A percentile compares a stretch with the other conserved stretches of the same genome.
Evolutionary conservation across 2,329 filamentous ascomycete species (phyloP).

Genomic region (Ceratocystis harringtonii): DNA sequence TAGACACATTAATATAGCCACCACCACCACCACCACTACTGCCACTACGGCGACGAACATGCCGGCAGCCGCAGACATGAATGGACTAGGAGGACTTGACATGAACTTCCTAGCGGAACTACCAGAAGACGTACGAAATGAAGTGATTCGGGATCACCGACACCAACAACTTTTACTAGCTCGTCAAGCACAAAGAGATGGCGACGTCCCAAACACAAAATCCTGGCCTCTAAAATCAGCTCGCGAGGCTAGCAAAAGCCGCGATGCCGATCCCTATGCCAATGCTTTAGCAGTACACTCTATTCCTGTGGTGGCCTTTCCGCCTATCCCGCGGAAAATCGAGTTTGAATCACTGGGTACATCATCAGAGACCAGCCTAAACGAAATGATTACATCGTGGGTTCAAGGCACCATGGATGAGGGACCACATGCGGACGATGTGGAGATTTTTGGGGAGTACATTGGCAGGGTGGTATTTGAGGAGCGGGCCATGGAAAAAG

Average conservation of each 20-base stretch:
- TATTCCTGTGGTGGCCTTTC: constrained; percentile 29
- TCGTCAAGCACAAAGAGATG: background rate
- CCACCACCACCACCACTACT: constrained; percentile 17
- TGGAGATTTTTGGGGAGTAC: constrained; percentile 59
- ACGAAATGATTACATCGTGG: constrained; percentile 64
- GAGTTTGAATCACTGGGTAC: constrained; percentile 32
- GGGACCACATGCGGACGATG: constrained; percentile 67
- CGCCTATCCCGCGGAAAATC: constrained; percentile 31
- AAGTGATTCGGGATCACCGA: constrained; percentile 63
- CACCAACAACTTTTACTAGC: constrained; percentile 25
- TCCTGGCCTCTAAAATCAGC: background rate
- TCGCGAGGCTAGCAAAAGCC: background rate
- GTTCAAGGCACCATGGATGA: constrained; percentile 48
- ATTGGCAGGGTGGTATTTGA: constrained; percentile 55
- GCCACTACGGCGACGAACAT: constrained; percentile 20
- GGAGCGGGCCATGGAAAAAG: constrained; percentile 67
- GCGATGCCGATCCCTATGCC: background rate
- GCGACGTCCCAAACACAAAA: background rate
- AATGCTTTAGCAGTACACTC: background rate
- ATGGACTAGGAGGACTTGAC: constrained; percentile 34
- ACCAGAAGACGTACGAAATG: constrained; percentile 62
- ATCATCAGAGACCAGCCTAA: constrained; percentile 42
- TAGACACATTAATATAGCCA: background rate
- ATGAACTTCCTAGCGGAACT: constrained; percentile 66
- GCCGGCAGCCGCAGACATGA: constrained; percentile 23